phyloP scores from a whole-genome alignment of 345 rosid genomes.

The Rubroshorea leprosula region DNA sequence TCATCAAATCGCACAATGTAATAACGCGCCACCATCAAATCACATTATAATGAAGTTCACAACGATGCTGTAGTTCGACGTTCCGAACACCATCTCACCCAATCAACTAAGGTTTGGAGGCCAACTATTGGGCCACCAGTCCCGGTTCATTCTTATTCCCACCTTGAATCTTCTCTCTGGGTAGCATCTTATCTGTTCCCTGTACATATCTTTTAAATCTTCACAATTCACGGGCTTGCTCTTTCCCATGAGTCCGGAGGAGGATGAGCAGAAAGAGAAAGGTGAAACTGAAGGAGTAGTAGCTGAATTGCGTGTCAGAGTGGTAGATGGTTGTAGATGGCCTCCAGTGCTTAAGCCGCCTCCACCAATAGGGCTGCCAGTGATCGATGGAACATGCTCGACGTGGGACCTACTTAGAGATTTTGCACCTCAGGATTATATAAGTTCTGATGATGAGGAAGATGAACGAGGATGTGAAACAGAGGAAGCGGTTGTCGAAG shows the following conservation, averaged over 20 bases:
- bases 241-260: conserved; percentile 24
- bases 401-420: conserved; percentile 66
- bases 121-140: too few relatives aligned
- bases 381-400: conserved; percentile 39
- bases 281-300: conserved; percentile 20
- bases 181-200: conserved; percentile 38
- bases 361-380: conserved; percentile 46
- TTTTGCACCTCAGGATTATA: conserved; percentile 39
- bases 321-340: conserved; percentile 29
- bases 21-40: too few relatives aligned
- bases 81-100: too few relatives aligned
- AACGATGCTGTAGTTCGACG: too few relatives aligned
- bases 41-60: too few relatives aligned
- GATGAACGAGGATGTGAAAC: conserved; percentile 17
- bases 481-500: conserved; percentile 15
- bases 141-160: too few relatives aligned
- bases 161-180: conserved; percentile 34
- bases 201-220: conserved; percentile 27
- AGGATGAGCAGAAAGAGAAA: conserved; percentile 14
- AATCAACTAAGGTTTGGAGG: too few relatives aligned
- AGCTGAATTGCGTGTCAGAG: conserved; percentile 25
- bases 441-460: conserved; percentile 26
- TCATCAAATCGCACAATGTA: too few relatives aligned
- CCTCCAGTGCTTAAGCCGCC: conserved; percentile 69
- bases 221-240: conserved; percentile 33